phyloP scores from a whole-genome alignment of 345 rosid species.

The Aquilaria malaccensis region DNA sequence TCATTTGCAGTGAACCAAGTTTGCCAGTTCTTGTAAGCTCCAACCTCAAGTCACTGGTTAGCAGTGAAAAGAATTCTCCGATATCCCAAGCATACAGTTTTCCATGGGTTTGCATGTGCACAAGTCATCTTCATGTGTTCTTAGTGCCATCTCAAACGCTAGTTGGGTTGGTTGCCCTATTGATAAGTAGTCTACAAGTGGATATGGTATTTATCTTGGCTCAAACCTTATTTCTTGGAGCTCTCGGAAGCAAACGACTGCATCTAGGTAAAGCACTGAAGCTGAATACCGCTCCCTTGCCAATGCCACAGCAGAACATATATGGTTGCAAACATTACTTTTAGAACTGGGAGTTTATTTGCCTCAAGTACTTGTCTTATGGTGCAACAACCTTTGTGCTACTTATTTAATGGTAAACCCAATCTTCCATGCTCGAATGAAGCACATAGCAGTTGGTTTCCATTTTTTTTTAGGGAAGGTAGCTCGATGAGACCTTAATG shows the following conservation, averaged over 20 bases:
- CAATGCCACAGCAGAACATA: background rate
- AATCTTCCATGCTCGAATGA: background rate
- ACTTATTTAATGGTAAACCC: background rate
- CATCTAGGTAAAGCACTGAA: background rate
- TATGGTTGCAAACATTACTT: background rate
- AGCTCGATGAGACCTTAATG: too few species aligned
- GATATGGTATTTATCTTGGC: background rate
- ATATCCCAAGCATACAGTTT: background rate
- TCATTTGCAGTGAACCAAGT: background rate
- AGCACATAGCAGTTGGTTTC: background rate
- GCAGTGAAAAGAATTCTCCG: background rate
- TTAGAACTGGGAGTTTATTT: background rate
- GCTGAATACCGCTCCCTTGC: constrained; percentile 1
- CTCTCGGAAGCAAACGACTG: background rate
- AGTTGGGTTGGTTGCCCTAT: background rate
- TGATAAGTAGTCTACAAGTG: background rate
- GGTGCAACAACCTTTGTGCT: background rate
- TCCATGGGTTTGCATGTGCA: background rate
- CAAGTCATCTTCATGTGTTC: background rate
- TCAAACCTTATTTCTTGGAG: background rate
- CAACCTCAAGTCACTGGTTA: background rate
- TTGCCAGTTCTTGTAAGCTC: background rate
- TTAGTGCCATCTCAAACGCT: background rate
- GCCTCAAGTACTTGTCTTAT: background rate
- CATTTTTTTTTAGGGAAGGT: background rate